Evolutionary conservation across 2,329 filamentous ascomycete genomes (phyloP), one percentile per base, ranked within the genome.

Genomic region (Neospermospora avenae): DNA sequence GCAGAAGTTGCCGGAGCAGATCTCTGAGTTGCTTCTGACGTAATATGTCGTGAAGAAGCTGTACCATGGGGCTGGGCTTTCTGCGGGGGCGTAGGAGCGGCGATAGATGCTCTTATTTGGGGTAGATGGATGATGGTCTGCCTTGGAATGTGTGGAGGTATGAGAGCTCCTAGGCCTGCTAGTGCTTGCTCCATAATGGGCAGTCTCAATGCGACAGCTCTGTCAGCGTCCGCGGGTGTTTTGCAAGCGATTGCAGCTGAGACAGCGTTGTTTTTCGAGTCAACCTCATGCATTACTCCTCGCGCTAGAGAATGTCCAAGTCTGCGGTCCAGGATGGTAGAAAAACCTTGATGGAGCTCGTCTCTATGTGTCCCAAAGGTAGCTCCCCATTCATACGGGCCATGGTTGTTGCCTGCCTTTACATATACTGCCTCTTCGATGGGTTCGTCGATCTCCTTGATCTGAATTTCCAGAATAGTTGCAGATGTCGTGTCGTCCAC

Each of bases 381-480:
- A 16, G 44, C 25, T 41, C 42, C 24, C 31, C 44, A 45, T 42
- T 54, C 46, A 14, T 20, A 28, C 20, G 61, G 22, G 7, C 35
- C 20, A 18, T 28, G 31, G 39, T 24, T 45, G 22, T 24, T 49
- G 13, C 24, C 31, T 10, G 6, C n/a, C 2, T 22, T 37, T 16
- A 20, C 10, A 13, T 18, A 10, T 6, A 16, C 20, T 13, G 45
- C 31, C 8, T 37, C 31, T 2, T 24, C 10, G n/a, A 53, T 31
- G 1, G 53, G 46, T 14, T 58, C 22, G n/a, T 51, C 20, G 8
- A 59, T 34, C 28, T 64, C 57, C 28, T 55, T 18, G 1, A 64
- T 35, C 45, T 64, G 60, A 14, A 64, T 14, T 13, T 58, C 25
- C 4, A 59, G 22, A 10, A 58, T 53, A 16, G 48, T 8, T n/a